Evolutionary conservation across 805 yeast species (phyloP), one percentile per base, ranked within the genome.

Genomic region (Candida tallmaniae): DNA sequence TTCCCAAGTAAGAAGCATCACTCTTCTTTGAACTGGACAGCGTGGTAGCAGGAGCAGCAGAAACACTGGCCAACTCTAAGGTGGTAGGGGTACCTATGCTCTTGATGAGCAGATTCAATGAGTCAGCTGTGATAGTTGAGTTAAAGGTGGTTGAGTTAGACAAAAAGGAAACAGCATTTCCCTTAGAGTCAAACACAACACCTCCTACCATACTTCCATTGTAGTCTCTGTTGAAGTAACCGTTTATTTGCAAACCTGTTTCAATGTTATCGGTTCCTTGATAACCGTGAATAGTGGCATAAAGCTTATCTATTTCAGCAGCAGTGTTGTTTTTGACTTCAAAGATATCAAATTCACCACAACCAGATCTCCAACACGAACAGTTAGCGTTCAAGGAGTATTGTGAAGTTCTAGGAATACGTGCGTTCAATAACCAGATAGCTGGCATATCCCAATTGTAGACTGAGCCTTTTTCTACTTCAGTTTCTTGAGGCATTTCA

Each of bases 301-400:
- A 79, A 46, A 83, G 66, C 38, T 78, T 68, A 32, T 56, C 56
- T 9, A 40, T 41, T 30, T 38, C 35, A 14, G 23, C 18, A 11
- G 30, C 12, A 12, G 45, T 45, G 12, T 37, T 34, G 58, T 82
- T 82, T 76, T 79, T 72, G 26, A 77, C 78, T 61, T 83, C 90
- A 53, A 90, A 93, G 52, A 88, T 71, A 66, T 93, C 98, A 52
- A 93, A 72, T 73, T 93, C 98, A 70, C 98, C 98, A 69, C 98
- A 93, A 52, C 82, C 82, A 36, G 95, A 74, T 34, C 74, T 51
- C 98, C 98, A 93, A 75, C 98, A 93, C 19, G 97, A 88, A 73
- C 97, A 93, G 16, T 75, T 58, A 17, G 80, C 58, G 41, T 69
- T 68, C 45, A 80, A 73, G 59, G 96, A 97, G 66, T 93, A 93